phyloP scores from a whole-genome alignment of 2,329 filamentous ascomycete genomes.

The Colletotrichum sp. region DNA sequence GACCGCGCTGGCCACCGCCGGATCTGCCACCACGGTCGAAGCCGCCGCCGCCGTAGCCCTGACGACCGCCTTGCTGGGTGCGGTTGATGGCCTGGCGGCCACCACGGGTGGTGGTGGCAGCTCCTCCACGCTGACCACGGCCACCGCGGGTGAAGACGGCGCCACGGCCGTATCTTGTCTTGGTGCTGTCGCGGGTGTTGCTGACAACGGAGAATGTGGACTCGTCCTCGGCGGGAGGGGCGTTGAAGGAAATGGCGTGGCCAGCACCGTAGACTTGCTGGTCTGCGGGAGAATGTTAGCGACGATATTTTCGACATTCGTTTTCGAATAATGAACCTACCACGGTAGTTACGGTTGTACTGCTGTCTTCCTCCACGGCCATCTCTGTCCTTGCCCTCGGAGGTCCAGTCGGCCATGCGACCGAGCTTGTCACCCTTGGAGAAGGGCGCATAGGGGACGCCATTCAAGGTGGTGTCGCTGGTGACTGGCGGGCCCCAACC shows the following conservation, averaged over 20 bases:
- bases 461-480: slow-evolving; percentile 86
- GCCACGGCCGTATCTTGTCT: slow-evolving; percentile 87
- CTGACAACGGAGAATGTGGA: slow-evolving; percentile 98
- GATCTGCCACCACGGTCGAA: slow-evolving; percentile 78
- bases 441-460: slow-evolving; percentile 96
- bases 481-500: slow-evolving; percentile 88
- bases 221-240: slow-evolving; percentile 93
- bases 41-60: slow-evolving; percentile 59
- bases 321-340: slow-evolving; percentile 48
- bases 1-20: slow-evolving; percentile 72
- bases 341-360: slow-evolving; percentile 93
- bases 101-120: slow-evolving; percentile 50
- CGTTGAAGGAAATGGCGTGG: slow-evolving; percentile 83
- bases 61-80: slow-evolving; percentile 63
- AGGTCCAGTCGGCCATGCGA: slow-evolving; percentile 98
- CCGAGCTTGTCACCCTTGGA: slow-evolving; percentile 98
- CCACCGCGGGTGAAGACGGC: slow-evolving; percentile 88
- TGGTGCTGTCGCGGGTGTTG: slow-evolving; percentile 85
- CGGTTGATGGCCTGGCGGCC: slow-evolving; percentile 72
- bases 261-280: slow-evolving; percentile 97
- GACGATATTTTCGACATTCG: not conserved
- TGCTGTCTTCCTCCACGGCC: slow-evolving; percentile 78
- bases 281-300: slow-evolving; percentile 55
- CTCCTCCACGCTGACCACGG: slow-evolving; percentile 76
- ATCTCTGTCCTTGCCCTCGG: slow-evolving; percentile 85